A percentile compares a stretch with the other conserved stretches of the same genome.
Evolutionary conservation across 352 stramenopile species (phyloP).

Genomic region (Globisporangium heterothallicum): DNA sequence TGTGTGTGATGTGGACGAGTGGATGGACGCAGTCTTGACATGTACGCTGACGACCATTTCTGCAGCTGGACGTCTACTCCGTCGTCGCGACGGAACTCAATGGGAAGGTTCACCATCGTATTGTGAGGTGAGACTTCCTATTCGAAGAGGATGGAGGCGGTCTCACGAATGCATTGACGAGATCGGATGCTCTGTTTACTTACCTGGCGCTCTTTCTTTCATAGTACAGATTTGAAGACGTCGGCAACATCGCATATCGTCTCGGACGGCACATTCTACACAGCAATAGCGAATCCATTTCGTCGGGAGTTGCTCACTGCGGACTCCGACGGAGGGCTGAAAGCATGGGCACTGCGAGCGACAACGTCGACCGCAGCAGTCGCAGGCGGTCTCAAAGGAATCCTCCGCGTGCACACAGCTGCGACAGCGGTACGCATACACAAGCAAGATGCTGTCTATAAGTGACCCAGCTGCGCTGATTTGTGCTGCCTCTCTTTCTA

Average conservation of each 20-base stretch:
- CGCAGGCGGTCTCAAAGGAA: conserved; percentile 33
- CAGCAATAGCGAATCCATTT: conserved; percentile 28
- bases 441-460: no score
- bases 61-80: conserved; percentile 40
- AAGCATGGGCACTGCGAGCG: conserved; percentile 40
- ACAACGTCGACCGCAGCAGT: conserved; percentile 14
- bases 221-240: conserved; percentile 36
- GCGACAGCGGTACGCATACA: conserved; percentile 18
- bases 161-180: no score
- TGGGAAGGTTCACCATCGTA: conserved; percentile 31
- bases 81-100: conserved; percentile 21
- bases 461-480: no score
- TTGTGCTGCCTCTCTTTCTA: conserved; percentile 1
- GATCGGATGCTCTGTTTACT: background rate
- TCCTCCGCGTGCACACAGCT: conserved; percentile 44
- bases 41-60: no score
- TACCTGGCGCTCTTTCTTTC: no score
- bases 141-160: no score
- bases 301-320: conserved; percentile 42
- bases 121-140: conserved; percentile 51
- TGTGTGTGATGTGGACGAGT: background rate
- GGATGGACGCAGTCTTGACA: no score
- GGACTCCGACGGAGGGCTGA: conserved; percentile 47
- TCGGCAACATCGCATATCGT: conserved; percentile 31
- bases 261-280: conserved; percentile 24